Evolutionary conservation across 352 stramenopile genomes (phyloP).

Genomic region (Pythium aquatile): DNA sequence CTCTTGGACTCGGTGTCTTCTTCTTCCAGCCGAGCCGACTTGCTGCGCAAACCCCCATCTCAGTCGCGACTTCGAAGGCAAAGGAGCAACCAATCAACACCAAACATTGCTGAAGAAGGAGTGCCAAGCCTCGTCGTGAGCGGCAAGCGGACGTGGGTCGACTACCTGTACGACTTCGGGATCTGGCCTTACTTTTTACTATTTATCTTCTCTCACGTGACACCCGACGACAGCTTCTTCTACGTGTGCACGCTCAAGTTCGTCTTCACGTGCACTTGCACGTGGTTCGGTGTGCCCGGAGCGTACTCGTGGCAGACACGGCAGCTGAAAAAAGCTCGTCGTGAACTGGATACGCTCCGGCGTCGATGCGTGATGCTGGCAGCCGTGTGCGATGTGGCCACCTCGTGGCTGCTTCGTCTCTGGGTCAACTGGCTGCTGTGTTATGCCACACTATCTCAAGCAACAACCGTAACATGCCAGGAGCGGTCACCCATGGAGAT

Average conservation of each 20-base stretch:
- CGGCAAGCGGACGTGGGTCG: slow-evolving; percentile 30
- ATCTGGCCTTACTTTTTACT: slow-evolving; percentile 77
- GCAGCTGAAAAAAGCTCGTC: slow-evolving; percentile 42
- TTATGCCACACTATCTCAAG: slow-evolving; percentile 34
- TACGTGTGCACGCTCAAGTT: slow-evolving; percentile 63
- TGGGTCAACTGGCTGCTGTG: slow-evolving; percentile 65
- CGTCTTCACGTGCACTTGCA: slow-evolving; percentile 65
- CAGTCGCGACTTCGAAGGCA: background rate
- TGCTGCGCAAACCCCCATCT: background rate
- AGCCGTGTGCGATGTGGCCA: slow-evolving; percentile 54
- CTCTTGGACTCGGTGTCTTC: background rate
- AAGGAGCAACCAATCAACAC: background rate
- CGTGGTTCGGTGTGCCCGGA: slow-evolving; percentile 59
- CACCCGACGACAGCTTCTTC: slow-evolving; percentile 34
- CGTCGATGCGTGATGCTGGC: slow-evolving; percentile 55
- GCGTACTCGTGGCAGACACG: slow-evolving; percentile 57
- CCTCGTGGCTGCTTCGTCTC: slow-evolving; percentile 52
- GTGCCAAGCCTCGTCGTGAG: background rate
- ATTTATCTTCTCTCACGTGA: slow-evolving; percentile 51
- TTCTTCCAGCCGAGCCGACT: background rate
- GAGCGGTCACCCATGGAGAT: slow-evolving; percentile 46
- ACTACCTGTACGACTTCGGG: slow-evolving; percentile 68
- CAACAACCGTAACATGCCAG: slow-evolving; percentile 28
- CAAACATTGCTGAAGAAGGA: background rate
- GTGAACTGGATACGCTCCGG: slow-evolving; percentile 46